These are phyloP conservation scores for Calonectria leucothoes DNA, from an alignment of 2,329 filamentous ascomycete species.

Conservation along the genomic window DNA sequence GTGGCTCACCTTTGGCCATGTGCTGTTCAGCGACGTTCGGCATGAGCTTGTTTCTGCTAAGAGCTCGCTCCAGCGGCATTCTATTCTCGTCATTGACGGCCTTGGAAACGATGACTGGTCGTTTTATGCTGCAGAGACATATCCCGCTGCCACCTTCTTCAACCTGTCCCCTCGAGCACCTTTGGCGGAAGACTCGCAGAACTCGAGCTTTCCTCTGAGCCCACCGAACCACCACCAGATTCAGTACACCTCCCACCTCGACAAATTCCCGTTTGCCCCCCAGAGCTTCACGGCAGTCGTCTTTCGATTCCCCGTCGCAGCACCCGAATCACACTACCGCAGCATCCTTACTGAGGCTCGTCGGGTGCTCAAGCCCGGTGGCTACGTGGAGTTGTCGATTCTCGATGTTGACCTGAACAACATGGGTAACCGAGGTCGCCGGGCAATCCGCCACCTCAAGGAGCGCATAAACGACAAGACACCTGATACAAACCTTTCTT, in stretches of 20 bases:
- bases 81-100: conserved; percentile 82
- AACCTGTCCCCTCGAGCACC: conserved; percentile 74
- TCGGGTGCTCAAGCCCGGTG: conserved; percentile 81
- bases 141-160: conserved; percentile 80
- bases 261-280: conserved; percentile 79
- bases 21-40: conserved; percentile 83
- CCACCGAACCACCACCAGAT: conserved; percentile 82
- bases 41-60: conserved; percentile 70
- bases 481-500: conserved; percentile 69
- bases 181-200: conserved; percentile 57
- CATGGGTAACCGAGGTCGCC: conserved; percentile 79
- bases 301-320: conserved; percentile 79
- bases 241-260: conserved; percentile 70
- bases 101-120: conserved; percentile 92
- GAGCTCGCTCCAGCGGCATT: conserved; percentile 59
- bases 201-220: conserved; percentile 62
- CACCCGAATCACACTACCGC: conserved; percentile 75
- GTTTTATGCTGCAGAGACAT: conserved; percentile 85
- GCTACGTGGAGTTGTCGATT: conserved; percentile 82
- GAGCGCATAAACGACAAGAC: conserved; percentile 73
- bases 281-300: conserved; percentile 83
- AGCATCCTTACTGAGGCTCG: conserved; percentile 81
- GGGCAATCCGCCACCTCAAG: conserved; percentile 77
- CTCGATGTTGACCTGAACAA: conserved; percentile 85
- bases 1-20: conserved; percentile 87